A percentile compares a stretch with the other conserved stretches of the same genome.
Conservation (phyloP, 2,329 filamentous ascomycete genomes). For the Diaporthe ampelina region DNA sequence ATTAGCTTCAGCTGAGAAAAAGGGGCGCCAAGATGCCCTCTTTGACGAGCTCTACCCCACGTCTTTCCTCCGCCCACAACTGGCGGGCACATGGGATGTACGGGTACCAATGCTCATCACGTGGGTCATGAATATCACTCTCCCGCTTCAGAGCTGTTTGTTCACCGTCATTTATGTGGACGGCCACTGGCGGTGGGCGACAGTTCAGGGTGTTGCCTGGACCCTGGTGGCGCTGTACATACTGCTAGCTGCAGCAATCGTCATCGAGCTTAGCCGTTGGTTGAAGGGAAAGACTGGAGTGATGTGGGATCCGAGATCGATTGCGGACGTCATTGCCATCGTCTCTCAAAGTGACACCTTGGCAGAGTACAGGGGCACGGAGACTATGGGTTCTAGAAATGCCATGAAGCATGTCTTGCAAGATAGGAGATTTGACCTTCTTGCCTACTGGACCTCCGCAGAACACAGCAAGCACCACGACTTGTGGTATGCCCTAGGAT, state of each 20-base stretch:
- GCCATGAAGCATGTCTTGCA: conserved; percentile 68
- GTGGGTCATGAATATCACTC: conserved; percentile 84
- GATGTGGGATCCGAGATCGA: conserved; percentile 85
- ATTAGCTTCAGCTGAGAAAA: conserved; percentile 76
- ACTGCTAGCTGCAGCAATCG: conserved; percentile 70
- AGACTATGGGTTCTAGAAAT: conserved; percentile 67
- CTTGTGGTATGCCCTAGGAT: conserved; percentile 84
- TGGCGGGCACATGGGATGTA: conserved; percentile 75
- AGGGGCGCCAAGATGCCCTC: conserved; percentile 73
- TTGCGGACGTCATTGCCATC: conserved; percentile 85
- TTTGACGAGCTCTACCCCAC: conserved; percentile 79
- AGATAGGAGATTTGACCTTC: conserved; percentile 73
- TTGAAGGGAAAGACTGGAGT: conserved; percentile 77
- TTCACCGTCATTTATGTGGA: conserved; percentile 75
- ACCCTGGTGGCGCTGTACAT: conserved; percentile 81
- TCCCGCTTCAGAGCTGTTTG: conserved; percentile 84
- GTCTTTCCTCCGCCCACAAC: conserved; percentile 73
- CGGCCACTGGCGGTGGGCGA: conserved; percentile 81
- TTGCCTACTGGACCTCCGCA: conserved; percentile 89
- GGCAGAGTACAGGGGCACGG: conserved; percentile 77
- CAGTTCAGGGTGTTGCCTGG: conserved; percentile 85
- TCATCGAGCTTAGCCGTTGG: conserved; percentile 76
- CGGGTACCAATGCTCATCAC: conserved; percentile 76
- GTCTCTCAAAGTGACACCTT: conserved; percentile 85
- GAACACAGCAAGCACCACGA: conserved; percentile 67